phyloP scores from a whole-genome alignment of 169 alveolate species.

The Cryptosporidium ubiquitum region DNA sequence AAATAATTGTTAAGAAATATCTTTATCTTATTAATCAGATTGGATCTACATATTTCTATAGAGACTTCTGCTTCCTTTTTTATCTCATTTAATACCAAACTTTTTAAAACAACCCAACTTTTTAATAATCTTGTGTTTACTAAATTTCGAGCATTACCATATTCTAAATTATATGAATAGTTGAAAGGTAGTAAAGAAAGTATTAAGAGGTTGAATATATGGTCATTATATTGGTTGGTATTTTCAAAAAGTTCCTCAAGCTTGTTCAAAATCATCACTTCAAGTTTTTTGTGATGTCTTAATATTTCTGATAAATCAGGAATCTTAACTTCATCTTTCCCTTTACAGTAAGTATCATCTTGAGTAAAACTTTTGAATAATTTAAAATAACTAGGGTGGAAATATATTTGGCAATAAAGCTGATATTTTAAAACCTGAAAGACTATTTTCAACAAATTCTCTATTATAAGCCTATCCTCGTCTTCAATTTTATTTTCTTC shows the following conservation, averaged over 20 bases:
- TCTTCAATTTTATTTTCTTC: background rate
- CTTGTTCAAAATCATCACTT: background rate
- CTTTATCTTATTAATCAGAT: background rate
- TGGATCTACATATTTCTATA: background rate
- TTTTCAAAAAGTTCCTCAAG: conserved; percentile 5
- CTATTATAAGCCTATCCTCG: background rate
- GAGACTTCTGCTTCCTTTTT: background rate
- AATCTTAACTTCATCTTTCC: background rate
- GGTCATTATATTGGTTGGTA: background rate
- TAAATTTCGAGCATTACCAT: background rate
- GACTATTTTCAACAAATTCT: background rate
- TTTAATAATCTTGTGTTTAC: background rate
- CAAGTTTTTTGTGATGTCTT: conserved; percentile 6
- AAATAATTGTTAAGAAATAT: background rate
- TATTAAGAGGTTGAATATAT: background rate
- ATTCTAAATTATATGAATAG: conserved; percentile 13
- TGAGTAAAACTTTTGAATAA: background rate
- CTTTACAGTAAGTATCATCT: background rate
- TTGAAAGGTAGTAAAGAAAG: conserved; percentile 3
- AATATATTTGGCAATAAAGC: conserved; percentile 3
- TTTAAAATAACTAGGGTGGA: conserved; percentile 12
- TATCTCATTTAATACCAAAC: background rate
- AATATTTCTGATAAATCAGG: conserved; percentile 8
- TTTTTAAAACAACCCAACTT: conserved; percentile 24
- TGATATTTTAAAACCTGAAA: conserved; percentile 3